phyloP scores from a whole-genome alignment of 306 rosid species.

The Sechiopsis laciniata region DNA sequence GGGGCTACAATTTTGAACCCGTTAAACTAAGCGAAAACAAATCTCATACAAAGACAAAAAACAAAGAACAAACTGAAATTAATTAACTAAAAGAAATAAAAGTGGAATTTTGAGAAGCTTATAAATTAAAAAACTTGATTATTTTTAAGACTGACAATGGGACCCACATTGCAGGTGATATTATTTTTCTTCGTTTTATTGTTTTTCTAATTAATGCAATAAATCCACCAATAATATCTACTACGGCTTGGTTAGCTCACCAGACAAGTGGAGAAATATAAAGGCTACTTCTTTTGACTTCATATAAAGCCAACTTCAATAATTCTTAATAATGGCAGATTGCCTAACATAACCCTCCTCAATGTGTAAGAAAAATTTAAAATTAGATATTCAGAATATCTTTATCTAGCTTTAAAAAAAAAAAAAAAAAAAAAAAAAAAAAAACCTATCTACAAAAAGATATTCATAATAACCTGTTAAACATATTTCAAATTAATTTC shows the following conservation, averaged over 20 bases:
- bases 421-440: no score
- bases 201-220: not conserved
- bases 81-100: not conserved
- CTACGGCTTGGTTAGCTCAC: not conserved
- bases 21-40: not conserved
- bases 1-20: no score
- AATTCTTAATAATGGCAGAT: not conserved
- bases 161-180: conserved; percentile 2
- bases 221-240: conserved; percentile 1
- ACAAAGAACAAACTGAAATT: not conserved
- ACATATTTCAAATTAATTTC: no score
- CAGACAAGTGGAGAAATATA: not conserved
- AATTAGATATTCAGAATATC: not conserved
- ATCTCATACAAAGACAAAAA: not conserved
- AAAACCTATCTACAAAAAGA: no score
- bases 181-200: not conserved
- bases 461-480: no score
- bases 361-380: not conserved
- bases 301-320: not conserved
- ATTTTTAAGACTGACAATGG: not conserved
- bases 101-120: not conserved
- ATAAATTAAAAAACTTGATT: not conserved
- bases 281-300: not conserved
- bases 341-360: not conserved
- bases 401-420: no score